Evolutionary conservation across 2,329 filamentous ascomycete genomes (phyloP).

Genomic region (Colletotrichum scovillei): DNA sequence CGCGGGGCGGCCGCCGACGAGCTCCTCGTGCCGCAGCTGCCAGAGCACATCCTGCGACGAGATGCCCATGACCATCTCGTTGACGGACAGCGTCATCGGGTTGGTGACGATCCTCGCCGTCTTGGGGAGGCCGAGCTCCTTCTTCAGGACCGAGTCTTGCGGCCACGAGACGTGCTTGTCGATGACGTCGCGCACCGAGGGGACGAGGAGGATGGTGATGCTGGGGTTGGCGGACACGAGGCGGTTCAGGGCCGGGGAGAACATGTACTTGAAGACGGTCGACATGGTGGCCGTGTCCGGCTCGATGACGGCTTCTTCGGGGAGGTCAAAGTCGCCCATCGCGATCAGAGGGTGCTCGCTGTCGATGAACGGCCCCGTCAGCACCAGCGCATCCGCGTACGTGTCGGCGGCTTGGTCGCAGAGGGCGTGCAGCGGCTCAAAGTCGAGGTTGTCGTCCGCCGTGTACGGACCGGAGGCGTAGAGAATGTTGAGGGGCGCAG

Average conservation of each 20-base stretch:
- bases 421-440: conserved; percentile 85
- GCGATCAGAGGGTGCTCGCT: conserved; percentile 90
- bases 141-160: conserved; percentile 69
- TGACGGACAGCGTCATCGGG: conserved; percentile 88
- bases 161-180: conserved; percentile 90
- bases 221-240: conserved; percentile 77
- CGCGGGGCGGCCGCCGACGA: conserved; percentile 66
- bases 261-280: conserved; percentile 84
- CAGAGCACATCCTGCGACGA: conserved; percentile 87
- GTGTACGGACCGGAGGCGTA: conserved; percentile 91
- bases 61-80: conserved; percentile 86
- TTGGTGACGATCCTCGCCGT: conserved; percentile 84
- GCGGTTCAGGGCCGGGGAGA: conserved; percentile 78
- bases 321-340: conserved; percentile 81
- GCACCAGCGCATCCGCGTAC: conserved; percentile 81
- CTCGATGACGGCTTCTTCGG: conserved; percentile 73
- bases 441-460: conserved; percentile 90
- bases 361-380: conserved; percentile 91
- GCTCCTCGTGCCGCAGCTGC: conserved; percentile 82
- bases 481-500: conserved; percentile 79
- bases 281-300: conserved; percentile 83
- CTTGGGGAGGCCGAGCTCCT: conserved; percentile 83
- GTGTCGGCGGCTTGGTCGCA: conserved; percentile 81
- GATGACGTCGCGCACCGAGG: conserved; percentile 84
- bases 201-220: conserved; percentile 84